These are phyloP conservation scores for Lactarius tabidus DNA, from an alignment of 768 basidiomycete genomes.

Conservation along the genomic window DNA sequence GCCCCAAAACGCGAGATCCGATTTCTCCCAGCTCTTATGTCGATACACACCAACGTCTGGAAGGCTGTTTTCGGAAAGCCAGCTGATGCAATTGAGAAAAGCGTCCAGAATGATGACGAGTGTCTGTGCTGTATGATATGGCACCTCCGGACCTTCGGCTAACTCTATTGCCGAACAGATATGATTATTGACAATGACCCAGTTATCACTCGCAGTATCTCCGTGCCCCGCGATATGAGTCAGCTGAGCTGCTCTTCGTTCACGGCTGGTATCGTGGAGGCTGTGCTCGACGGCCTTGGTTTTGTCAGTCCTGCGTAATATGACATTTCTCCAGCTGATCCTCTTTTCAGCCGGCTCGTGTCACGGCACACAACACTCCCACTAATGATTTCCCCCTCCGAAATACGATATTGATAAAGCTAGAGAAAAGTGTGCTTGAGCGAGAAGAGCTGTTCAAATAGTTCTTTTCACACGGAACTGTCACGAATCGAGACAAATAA, in stretches of 20 bases:
- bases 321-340: conserved; percentile 8
- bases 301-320: conserved; percentile 61
- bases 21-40: conserved; percentile 88
- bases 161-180: conserved; percentile 44
- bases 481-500: conserved; percentile 10
- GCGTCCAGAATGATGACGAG: conserved; percentile 95
- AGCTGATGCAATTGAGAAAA: conserved; percentile 94
- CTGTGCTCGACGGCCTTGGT: conserved; percentile 88
- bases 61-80: conserved; percentile 88
- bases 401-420: conserved; percentile 95
- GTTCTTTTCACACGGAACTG: conserved; percentile 18
- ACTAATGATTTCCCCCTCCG: conserved; percentile 74
- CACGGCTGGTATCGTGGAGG: conserved; percentile 96
- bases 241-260: conserved; percentile 96
- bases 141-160: conserved; percentile 7
- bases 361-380: conserved; percentile 93
- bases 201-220: conserved; percentile 84
- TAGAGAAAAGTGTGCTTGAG: conserved; percentile 89
- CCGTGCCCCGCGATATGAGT: conserved; percentile 91
- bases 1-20: conserved; percentile 91
- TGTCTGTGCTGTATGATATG: conserved; percentile 45
- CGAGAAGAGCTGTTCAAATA: conserved; percentile 89
- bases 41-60: conserved; percentile 94
- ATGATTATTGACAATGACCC: conserved; percentile 99
- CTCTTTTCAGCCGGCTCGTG: conserved; percentile 76